These are phyloP conservation scores for Thalassiosira mediterranea DNA, from an alignment of 352 stramenopile genomes.

Conservation along the genomic window DNA sequence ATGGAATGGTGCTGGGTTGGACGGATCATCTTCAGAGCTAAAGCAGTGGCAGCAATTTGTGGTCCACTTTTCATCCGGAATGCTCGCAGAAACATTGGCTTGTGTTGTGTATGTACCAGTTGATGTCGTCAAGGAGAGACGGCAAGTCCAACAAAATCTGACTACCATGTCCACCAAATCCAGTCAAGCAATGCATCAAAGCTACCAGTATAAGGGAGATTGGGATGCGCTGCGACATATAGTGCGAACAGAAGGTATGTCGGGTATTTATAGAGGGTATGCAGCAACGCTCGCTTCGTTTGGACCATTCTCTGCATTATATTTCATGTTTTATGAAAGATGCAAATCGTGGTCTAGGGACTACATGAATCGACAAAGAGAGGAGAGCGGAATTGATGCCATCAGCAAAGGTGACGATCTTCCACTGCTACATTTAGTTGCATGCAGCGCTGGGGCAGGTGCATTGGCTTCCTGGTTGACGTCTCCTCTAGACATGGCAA, in stretches of 20 bases:
- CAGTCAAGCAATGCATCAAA: neutral
- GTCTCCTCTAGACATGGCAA: constrained; percentile 95
- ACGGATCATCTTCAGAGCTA: constrained; percentile 8
- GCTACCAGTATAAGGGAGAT: constrained; percentile 90
- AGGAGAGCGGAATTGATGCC: too few relatives aligned
- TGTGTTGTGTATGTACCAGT: constrained; percentile 99
- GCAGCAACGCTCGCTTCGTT: constrained; percentile 94
- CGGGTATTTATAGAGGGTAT: constrained; percentile 95
- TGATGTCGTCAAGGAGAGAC: constrained; percentile 97
- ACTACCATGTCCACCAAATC: constrained; percentile 1
- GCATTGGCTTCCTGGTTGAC: constrained; percentile 94
- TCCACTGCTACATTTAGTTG: constrained; percentile 72
- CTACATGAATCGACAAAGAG: constrained; percentile 1
- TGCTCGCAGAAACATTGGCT: constrained; percentile 87
- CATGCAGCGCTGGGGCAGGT: constrained; percentile 86
- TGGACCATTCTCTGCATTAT: constrained; percentile 94
- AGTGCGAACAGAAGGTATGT: constrained; percentile 87
- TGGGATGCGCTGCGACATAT: constrained; percentile 91
- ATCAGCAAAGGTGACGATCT: constrained; percentile 65
- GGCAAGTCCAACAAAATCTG: constrained; percentile 91
- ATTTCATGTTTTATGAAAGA: constrained; percentile 96
- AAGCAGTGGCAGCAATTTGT: constrained; percentile 51
- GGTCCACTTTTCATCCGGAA: constrained; percentile 84
- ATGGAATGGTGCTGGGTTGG: neutral
- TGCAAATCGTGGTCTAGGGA: constrained; percentile 70